These are phyloP conservation scores for Diplocarpon rosae DNA, from an alignment of 2,329 filamentous ascomycete genomes.

Conservation along the genomic window DNA sequence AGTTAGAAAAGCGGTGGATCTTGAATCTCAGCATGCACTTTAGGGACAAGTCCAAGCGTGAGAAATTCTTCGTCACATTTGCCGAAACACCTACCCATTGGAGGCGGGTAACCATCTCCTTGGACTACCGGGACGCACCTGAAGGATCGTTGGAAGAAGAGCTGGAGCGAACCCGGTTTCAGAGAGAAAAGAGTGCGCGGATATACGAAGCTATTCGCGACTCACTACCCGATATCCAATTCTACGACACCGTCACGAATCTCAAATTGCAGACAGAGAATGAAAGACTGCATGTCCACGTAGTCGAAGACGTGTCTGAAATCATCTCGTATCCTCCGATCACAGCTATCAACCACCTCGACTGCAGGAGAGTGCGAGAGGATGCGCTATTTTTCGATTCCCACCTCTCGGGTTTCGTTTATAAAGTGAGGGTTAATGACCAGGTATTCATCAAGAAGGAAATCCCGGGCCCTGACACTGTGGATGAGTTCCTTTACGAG, in stretches of 20 bases:
- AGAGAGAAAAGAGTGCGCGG: constrained; percentile 82
- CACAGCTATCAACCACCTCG: constrained; percentile 63
- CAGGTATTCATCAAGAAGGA: constrained; percentile 87
- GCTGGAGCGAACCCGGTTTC: constrained; percentile 64
- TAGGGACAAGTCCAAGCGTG: constrained; percentile 78
- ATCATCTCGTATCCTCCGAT: constrained; percentile 77
- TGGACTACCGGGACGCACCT: constrained; percentile 78
- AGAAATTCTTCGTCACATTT: constrained; percentile 97
- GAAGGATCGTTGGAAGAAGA: constrained; percentile 78
- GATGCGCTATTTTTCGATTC: constrained; percentile 73
- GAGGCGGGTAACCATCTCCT: constrained; percentile 83
- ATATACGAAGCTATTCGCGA: constrained; percentile 94
- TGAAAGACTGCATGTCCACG: constrained; percentile 84
- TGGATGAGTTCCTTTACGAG: constrained; percentile 96
- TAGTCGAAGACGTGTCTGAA: constrained; percentile 86
- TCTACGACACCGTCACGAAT: constrained; percentile 93
- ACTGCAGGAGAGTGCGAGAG: constrained; percentile 55
- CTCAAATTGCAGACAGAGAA: constrained; percentile 85
- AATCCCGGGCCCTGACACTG: constrained; percentile 87
- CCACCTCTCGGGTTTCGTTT: constrained; percentile 94
- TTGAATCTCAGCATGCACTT: constrained; percentile 98
- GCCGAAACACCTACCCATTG: constrained; percentile 69
- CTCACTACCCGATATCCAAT: constrained; percentile 85
- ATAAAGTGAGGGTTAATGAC: constrained; percentile 68
- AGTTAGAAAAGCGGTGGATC: constrained; percentile 86